These are phyloP conservation scores for Plasmopara viticola DNA, from an alignment of 352 stramenopile species.

Conservation along the genomic window DNA sequence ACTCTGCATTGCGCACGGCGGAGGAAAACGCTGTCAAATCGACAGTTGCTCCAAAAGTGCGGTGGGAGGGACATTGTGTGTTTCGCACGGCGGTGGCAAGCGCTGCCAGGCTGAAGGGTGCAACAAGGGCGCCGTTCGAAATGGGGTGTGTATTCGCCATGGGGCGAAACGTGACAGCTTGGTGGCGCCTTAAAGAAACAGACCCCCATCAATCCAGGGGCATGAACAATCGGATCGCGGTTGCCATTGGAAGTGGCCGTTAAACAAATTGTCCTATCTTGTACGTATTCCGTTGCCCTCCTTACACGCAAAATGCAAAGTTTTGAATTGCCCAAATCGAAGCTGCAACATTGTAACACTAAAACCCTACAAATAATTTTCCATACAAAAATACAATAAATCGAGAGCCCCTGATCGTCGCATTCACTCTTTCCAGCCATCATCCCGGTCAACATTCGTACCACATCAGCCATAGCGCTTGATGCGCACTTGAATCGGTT, in stretches of 20 bases:
- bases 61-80: conserved; percentile 54
- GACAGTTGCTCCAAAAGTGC: conserved; percentile 60
- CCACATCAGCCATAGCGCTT: conserved; percentile 43
- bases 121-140: conserved; percentile 76
- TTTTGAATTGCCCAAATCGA: too few relatives aligned
- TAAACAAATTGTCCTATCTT: conserved; percentile 23
- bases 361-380: too few relatives aligned
- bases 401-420: conserved; percentile 6
- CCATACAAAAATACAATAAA: conserved; percentile 21
- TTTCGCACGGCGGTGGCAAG: conserved; percentile 68
- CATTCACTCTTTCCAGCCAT: too few relatives aligned
- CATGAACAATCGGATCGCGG: conserved; percentile 22
- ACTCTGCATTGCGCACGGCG: conserved; percentile 76
- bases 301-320: conserved; percentile 6
- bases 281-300: conserved; percentile 5
- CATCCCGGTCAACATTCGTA: background rate
- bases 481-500: conserved; percentile 71
- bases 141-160: conserved; percentile 84
- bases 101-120: conserved; percentile 70
- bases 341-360: too few relatives aligned
- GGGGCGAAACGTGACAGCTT: conserved; percentile 56
- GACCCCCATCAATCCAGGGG: conserved; percentile 9
- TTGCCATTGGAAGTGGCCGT: conserved; percentile 32
- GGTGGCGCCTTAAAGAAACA: conserved; percentile 18
- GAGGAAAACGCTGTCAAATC: conserved; percentile 73